A percentile compares a stretch with the other conserved stretches of the same genome.
Conservation (phyloP, 2,329 filamentous ascomycete species). For the Huntiella abstrusa region DNA sequence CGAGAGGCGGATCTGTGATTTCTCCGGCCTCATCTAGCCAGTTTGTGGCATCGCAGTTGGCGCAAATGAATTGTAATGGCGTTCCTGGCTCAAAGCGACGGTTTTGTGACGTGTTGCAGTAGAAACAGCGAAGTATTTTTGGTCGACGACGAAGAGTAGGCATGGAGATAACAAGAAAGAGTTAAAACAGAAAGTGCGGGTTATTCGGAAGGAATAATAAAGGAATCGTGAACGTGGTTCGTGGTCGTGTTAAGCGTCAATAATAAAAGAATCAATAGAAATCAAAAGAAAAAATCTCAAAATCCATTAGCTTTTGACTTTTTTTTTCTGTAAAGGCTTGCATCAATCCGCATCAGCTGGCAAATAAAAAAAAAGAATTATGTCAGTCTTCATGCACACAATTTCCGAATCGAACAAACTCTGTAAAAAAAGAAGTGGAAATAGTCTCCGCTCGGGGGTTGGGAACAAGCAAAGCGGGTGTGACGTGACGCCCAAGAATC, state of each 20-base stretch:
- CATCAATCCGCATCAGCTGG: not conserved
- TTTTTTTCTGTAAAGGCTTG: too few relatives aligned
- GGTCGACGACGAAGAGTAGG: slow-evolving; percentile 15
- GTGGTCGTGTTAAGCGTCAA: too few relatives aligned
- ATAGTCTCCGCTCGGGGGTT: too few relatives aligned
- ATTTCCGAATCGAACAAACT: not conserved
- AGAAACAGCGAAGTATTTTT: slow-evolving; percentile 53
- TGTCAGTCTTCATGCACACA: not conserved
- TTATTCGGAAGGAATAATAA: not conserved
- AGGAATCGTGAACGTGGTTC: too few relatives aligned
- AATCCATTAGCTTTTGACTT: too few relatives aligned
- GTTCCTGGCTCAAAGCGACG: slow-evolving; percentile 36
- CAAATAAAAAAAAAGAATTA: not conserved
- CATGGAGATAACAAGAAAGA: not conserved
- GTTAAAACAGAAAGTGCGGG: not conserved
- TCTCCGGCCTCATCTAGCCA: slow-evolving; percentile 80
- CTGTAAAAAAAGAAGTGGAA: not conserved
- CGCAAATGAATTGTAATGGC: slow-evolving; percentile 45
- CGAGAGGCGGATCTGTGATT: slow-evolving; percentile 67
- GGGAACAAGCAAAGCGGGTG: too few relatives aligned
- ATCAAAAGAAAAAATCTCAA: too few relatives aligned
- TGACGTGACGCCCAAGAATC: too few relatives aligned
- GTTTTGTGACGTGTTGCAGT: slow-evolving; percentile 54
- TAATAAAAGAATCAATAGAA: too few relatives aligned
- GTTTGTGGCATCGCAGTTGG: slow-evolving; percentile 69